phyloP scores from a whole-genome alignment of 345 rosid genomes.

The Clausena lansium region DNA sequence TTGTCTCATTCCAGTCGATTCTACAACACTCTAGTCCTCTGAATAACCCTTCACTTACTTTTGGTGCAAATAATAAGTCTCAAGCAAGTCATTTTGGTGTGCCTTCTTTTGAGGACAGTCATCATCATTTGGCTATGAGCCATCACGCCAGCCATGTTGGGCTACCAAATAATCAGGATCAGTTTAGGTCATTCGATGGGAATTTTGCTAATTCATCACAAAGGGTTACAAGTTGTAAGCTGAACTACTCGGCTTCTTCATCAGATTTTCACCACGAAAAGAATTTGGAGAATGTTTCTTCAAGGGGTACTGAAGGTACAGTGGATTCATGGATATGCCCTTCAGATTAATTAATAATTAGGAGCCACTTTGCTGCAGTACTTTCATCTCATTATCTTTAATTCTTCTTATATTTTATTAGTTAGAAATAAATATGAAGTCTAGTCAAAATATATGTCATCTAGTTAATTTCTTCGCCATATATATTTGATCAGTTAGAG shows the following conservation, averaged over 20 bases:
- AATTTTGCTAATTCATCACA: constrained; percentile 19
- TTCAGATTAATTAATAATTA: constrained; percentile 34
- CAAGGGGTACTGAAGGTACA: constrained; percentile 37
- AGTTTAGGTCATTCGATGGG: constrained; percentile 29
- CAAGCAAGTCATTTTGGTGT: constrained; percentile 13
- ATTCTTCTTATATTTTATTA: background rate
- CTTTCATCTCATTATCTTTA: background rate
- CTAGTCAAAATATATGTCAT: background rate
- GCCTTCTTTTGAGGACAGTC: constrained; percentile 28
- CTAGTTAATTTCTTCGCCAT: background rate
- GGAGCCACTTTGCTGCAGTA: background rate
- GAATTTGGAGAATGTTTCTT: constrained; percentile 44
- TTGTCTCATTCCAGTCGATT: constrained; percentile 31
- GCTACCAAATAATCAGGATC: constrained; percentile 13
- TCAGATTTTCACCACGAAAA: constrained; percentile 58
- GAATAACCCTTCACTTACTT: constrained; percentile 17
- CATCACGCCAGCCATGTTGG: constrained; percentile 25
- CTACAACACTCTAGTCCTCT: constrained; percentile 19
- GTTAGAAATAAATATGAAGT: constrained; percentile 19
- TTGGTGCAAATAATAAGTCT: constrained; percentile 23
- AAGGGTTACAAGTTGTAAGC: constrained; percentile 35
- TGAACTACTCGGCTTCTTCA: constrained; percentile 39
- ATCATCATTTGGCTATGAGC: constrained; percentile 24
- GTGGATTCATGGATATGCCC: constrained; percentile 81
- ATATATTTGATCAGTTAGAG: background rate